Conservation (phyloP, 176 grass and related monocot genomes). For the Cenchrus americanus region DNA sequence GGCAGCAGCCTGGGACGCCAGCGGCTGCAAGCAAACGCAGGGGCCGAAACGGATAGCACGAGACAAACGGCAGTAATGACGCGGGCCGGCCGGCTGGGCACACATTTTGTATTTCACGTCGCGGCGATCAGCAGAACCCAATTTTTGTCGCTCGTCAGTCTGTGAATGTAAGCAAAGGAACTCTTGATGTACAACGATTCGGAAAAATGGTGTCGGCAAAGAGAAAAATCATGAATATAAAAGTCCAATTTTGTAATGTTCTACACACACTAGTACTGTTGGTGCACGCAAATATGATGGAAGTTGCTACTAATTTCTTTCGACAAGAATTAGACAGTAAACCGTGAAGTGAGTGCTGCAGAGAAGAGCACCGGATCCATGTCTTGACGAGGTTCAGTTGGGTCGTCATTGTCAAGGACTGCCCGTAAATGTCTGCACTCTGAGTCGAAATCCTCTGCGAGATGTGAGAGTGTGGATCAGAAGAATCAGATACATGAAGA, state of each 20-base stretch:
- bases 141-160: not conserved
- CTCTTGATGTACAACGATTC: not conserved
- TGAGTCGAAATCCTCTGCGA: not conserved
- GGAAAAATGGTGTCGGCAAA: not conserved
- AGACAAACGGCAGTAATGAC: not conserved
- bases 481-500: not conserved
- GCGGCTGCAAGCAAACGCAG: constrained; percentile 10
- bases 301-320: not conserved
- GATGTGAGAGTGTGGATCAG: not conserved
- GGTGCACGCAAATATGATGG: not conserved
- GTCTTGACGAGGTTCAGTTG: not conserved
- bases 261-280: not conserved
- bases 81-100: not conserved
- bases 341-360: no score
- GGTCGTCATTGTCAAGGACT: not conserved
- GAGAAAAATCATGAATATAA: no score
- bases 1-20: constrained; percentile 14
- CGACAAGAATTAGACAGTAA: not conserved
- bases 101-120: not conserved
- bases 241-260: not conserved
- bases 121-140: not conserved
- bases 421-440: no score
- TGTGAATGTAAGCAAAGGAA: not conserved
- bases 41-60: not conserved
- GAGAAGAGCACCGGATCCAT: not conserved